Conservation (phyloP, 1,284 basidiomycete species). For the Boletus austroedulis region DNA sequence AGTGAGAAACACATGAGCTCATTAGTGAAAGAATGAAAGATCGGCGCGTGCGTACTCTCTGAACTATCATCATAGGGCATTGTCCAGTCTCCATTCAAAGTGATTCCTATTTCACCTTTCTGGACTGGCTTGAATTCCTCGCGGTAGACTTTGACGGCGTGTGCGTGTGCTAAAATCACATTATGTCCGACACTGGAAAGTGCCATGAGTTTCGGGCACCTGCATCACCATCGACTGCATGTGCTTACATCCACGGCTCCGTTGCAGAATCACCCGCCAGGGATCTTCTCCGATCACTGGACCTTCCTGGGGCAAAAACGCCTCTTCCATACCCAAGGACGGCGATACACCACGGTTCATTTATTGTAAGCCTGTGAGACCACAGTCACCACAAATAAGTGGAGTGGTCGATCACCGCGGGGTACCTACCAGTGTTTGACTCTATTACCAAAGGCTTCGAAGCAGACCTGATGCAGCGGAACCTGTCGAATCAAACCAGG, state of each 20-base stretch:
- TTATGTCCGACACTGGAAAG: constrained; percentile 62
- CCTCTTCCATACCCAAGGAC: constrained; percentile 66
- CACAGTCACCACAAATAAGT: constrained; percentile 7
- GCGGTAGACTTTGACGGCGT: constrained; percentile 63
- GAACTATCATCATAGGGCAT: constrained; percentile 63
- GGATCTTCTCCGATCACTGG: constrained; percentile 55
- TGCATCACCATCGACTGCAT: constrained; percentile 4
- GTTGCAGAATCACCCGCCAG: constrained; percentile 58
- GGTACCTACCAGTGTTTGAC: constrained; percentile 66
- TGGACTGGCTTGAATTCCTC: constrained; percentile 55
- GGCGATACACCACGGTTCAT: constrained; percentile 75
- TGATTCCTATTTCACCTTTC: constrained; percentile 68
- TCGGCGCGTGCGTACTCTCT: constrained; percentile 47
- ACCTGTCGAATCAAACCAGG: constrained; percentile 1
- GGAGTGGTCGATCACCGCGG: constrained; percentile 1
- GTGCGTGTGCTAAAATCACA: constrained; percentile 67
- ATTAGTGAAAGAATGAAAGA: background rate
- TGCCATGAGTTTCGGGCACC: background rate
- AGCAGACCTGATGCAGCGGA: constrained; percentile 47
- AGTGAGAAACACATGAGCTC: background rate
- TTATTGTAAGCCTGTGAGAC: constrained; percentile 56
- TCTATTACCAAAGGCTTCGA: constrained; percentile 68
- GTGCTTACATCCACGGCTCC: constrained; percentile 71
- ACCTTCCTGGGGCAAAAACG: constrained; percentile 66
- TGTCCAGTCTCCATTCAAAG: constrained; percentile 67